phyloP scores from a whole-genome alignment of 2,329 filamentous ascomycete genomes.

The Aspergillus melleus region DNA sequence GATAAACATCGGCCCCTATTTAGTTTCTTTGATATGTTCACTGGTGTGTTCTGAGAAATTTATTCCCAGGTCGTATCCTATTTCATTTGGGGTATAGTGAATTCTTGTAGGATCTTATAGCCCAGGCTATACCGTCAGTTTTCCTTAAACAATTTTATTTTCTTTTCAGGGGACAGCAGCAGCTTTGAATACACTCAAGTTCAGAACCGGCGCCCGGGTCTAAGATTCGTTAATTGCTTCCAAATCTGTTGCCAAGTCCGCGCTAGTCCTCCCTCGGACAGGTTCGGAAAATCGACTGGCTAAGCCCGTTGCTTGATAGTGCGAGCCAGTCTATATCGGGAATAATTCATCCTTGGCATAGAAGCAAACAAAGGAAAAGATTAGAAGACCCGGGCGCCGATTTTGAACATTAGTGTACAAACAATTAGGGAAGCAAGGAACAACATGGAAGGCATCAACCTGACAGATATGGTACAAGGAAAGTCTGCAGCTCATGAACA shows the following conservation, averaged over 20 bases:
- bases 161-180: background rate
- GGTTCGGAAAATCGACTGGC: no score
- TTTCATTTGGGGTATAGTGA: background rate
- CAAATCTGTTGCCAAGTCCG: no score
- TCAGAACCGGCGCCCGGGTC: no score
- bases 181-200: no score
- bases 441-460: background rate
- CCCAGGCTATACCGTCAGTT: background rate
- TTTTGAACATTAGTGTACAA: no score
- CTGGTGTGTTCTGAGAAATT: background rate
- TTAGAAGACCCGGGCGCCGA: no score
- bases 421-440: background rate
- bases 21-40: background rate
- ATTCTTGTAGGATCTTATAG: background rate
- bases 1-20: background rate
- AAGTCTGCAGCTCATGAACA: background rate
- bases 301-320: no score
- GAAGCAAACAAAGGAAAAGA: no score
- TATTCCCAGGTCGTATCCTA: background rate
- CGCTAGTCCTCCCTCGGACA: no score
- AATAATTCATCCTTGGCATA: no score
- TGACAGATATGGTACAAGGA: background rate
- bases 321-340: no score
- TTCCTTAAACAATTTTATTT: background rate
- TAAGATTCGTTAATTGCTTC: no score